Evolutionary conservation across 2,329 filamentous ascomycete genomes (phyloP).

Genomic region (Colletotrichum falcatum): DNA sequence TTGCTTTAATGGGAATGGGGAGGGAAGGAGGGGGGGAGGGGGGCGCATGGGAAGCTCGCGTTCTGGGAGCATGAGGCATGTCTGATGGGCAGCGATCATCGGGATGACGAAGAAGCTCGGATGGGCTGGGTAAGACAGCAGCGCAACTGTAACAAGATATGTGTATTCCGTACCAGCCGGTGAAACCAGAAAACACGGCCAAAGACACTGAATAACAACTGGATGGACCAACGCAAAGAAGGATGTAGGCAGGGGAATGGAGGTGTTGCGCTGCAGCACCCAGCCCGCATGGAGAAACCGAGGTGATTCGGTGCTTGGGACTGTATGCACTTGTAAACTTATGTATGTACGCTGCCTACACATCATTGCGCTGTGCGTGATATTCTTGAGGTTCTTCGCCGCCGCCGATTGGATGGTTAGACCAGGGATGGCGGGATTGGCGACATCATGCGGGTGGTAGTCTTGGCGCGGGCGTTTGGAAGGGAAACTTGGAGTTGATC

Average conservation of each 20-base stretch:
- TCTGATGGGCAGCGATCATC: slow-evolving; percentile 13
- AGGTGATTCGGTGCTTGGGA: slow-evolving; percentile 24
- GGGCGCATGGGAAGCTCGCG: slow-evolving; percentile 5
- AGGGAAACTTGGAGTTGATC: slow-evolving; percentile 17
- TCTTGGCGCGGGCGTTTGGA: slow-evolving; percentile 40
- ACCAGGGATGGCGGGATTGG: slow-evolving; percentile 34
- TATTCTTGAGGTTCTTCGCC: slow-evolving; percentile 14
- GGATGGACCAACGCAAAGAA: neutral
- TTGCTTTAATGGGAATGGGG: slow-evolving; percentile 3
- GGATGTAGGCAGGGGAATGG: slow-evolving; percentile 5
- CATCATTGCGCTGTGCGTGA: slow-evolving; percentile 11
- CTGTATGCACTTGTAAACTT: slow-evolving; percentile 8
- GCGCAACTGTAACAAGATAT: neutral
- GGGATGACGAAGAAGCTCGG: slow-evolving; percentile 12
- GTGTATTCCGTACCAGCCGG: neutral
- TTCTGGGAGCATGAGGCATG: slow-evolving; percentile 13
- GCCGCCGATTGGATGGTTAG: slow-evolving; percentile 31
- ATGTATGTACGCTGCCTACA: neutral
- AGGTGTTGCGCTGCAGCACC: slow-evolving; percentile 12
- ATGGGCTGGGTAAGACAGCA: neutral
- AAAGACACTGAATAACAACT: neutral
- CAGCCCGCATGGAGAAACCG: neutral
- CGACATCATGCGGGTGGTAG: slow-evolving; percentile 38
- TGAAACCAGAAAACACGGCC: neutral
- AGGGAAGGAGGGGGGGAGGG: neutral